Evolutionary conservation across 192 early-diverging fungal genomes (phyloP), one percentile per base, ranked within the genome.

Genomic region (Diversispora epigaea): DNA sequence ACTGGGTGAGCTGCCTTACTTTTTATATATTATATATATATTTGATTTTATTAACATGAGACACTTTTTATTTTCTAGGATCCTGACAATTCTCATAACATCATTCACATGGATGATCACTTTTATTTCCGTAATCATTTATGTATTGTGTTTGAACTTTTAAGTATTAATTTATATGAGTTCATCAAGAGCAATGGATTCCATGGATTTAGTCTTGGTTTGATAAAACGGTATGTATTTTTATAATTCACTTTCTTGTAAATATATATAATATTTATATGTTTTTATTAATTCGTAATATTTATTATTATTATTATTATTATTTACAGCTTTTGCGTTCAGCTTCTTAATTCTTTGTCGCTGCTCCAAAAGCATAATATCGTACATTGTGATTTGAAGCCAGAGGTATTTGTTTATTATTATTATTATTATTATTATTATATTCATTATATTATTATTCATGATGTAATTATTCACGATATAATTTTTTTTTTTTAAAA

Each of bases 311-410:
- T 81, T 54, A 75, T 71, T 76, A 41, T 44, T 76, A 78, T 81
- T 50, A 78, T 76, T 12, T 55, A 56, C 67, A 90, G 90, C 74
- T 91, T 98, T 58, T 86, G 92, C 12, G 80, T 85, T 4, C 96
- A 98, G 79, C 87, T 98, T 60, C 84, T 98, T 43, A 89, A 94
- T 62, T 90, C 92, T 19, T 80, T 99, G 63, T 79, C 86, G 39
- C 77, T 98, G 44, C 81, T 99, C 76, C 77, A 84, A 47, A 80
- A 84, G 45, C 86, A 93, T 70, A 84, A 82, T 40, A 93, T 99
- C 64, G 92, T 99, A 21, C 97, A 99, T 71, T 97, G 96, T 68
- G 97, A 99, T 82, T 84, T 99, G 73, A 99, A 99, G 77, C 96
- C 96, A 5, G 96, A 98, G 89, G 91, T 90, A 85, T 11, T 54